Evolutionary conservation across 2,329 filamentous ascomycete species (phyloP).

Genomic region (Cladosporium sp.): DNA sequence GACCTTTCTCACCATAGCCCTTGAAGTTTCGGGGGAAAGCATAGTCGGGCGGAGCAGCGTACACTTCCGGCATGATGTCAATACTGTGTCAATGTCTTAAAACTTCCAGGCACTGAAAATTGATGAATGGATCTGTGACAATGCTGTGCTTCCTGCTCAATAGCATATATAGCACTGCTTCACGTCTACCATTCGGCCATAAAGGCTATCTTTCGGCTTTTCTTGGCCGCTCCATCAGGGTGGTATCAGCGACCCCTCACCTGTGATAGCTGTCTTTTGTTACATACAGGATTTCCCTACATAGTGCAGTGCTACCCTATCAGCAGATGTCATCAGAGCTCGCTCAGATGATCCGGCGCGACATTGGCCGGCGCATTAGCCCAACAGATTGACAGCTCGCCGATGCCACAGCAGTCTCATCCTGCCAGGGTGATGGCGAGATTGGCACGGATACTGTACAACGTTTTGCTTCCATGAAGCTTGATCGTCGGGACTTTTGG

Average conservation of each 20-base stretch:
- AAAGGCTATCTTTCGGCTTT: not conserved
- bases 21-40: constrained; percentile 23
- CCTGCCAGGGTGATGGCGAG: not conserved
- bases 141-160: not conserved
- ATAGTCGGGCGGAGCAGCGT: constrained; percentile 19
- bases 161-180: not conserved
- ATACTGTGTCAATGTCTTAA: no score
- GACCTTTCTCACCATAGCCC: constrained; percentile 25
- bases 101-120: not conserved
- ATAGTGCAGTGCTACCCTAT: not conserved
- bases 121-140: not conserved
- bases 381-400: not conserved
- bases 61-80: constrained; percentile 16
- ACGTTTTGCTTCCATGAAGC: not conserved
- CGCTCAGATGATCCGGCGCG: not conserved
- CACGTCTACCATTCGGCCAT: not conserved
- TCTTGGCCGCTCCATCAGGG: not conserved
- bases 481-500: not conserved
- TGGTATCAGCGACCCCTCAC: not conserved
- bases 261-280: no score
- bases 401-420: not conserved
- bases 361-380: not conserved
- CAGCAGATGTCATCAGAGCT: not conserved
- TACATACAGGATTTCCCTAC: not conserved
- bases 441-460: not conserved